Base-by-base conservation (phyloP, 139 green algal genomes). In the Chlorella vulgaris region DNA sequence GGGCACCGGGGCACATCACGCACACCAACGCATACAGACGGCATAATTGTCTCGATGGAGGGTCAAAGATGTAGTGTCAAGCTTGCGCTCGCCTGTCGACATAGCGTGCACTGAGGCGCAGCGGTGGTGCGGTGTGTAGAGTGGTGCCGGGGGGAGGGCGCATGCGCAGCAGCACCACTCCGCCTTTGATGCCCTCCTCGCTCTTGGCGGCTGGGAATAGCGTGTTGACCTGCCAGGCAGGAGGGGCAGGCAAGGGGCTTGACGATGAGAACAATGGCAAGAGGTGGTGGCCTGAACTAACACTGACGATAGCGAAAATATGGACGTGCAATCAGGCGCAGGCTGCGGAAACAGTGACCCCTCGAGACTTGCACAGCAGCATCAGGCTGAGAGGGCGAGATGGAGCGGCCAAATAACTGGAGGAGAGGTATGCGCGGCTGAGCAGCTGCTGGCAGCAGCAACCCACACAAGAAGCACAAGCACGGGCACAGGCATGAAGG, bases 191-290 rank as follows among this genome's bases (percentile, higher is more conserved):
- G 47, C 79, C 83, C 42, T 81, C 75, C 38, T 86, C 83, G 2
- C 62, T 86, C 29, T 87, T 83, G 38, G 79, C 31, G 4, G 65
- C 71, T 4, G 83, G 83, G 70, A 87, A 87, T 3, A 87, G 83
- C 4, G 66, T 86, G 51, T 86, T 33, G 18, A 87, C 47, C 62
- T 85, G 51, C 53, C 58, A 47, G 40, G 61, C 61, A 68, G 61
- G 5, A 39, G 31, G 4, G 31, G 63, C 63, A 43, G 24, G 60
- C 13, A n/a, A n/a, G n/a, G n/a, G n/a, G n/a, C n/a, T n/a, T n/a
- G n/a, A n/a, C n/a, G n/a, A n/a, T n/a, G n/a, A 67, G 15, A 4
- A 24, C 60, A 67, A 35, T 7, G 26, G 63, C 21, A 50, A 42
- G 31, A 33, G 58, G 15, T 22, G 35, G 10, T 33, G 28, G 35